Evolutionary conservation across 352 stramenopile species (phyloP).

Genomic region (Globisporangium splendens): DNA sequence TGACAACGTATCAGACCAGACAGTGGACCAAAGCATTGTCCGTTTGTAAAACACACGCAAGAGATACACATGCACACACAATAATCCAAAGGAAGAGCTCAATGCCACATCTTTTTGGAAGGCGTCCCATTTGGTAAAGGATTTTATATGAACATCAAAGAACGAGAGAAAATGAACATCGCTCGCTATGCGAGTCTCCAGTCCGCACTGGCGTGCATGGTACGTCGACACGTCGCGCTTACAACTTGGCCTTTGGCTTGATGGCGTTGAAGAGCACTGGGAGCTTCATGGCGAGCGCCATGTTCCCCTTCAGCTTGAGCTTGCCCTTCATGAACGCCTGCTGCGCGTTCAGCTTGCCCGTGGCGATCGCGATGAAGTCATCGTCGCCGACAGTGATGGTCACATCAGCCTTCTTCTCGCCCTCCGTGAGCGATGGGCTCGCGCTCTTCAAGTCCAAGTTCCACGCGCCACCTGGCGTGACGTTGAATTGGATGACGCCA

Average conservation of each 20-base stretch:
- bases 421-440: conserved; percentile 47
- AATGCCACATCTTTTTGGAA: not conserved
- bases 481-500: conserved; percentile 75
- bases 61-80: not conserved
- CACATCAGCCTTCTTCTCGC: conserved; percentile 71
- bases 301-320: conserved; percentile 95
- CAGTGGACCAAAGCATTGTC: not conserved
- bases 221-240: conserved; percentile 11
- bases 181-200: not conserved
- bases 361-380: conserved; percentile 79
- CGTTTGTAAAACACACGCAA: not conserved
- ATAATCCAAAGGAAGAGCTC: not conserved
- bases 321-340: conserved; percentile 95
- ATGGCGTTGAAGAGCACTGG: conserved; percentile 89
- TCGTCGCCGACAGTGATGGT: conserved; percentile 71
- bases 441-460: conserved; percentile 76
- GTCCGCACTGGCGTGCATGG: not conserved
- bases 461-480: conserved; percentile 72
- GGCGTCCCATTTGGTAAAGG: not conserved
- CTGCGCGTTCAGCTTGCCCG: conserved; percentile 90
- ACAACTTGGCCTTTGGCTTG: conserved; percentile 78
- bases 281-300: conserved; percentile 95
- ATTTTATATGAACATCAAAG: not conserved
- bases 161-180: not conserved
- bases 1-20: not conserved